Conservation (phyloP, 805 yeast species). For the Kodamaea restingae region DNA sequence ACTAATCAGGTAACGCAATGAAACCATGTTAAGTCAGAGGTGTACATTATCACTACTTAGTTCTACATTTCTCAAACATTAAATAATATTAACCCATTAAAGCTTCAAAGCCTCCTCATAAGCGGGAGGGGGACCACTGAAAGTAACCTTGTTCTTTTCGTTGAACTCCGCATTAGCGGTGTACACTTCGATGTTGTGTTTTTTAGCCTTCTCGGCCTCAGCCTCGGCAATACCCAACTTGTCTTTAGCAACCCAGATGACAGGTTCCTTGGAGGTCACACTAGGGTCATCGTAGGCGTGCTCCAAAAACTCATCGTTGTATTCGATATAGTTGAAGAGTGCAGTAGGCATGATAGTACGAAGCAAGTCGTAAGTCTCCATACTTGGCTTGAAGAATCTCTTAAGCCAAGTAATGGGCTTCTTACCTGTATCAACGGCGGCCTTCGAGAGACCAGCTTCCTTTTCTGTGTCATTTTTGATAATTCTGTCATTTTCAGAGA, state of each 20-base stretch:
- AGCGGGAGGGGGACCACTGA: constrained; percentile 67
- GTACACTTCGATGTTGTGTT: constrained; percentile 48
- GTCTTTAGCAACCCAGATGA: constrained; percentile 70
- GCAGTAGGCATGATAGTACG: constrained; percentile 43
- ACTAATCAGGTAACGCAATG: no score
- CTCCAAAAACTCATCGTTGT: constrained; percentile 37
- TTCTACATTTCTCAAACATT: no score
- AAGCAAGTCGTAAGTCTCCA: constrained; percentile 43
- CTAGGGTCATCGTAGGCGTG: constrained; percentile 55
- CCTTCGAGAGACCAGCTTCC: constrained; percentile 5
- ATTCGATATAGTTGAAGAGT: constrained; percentile 39
- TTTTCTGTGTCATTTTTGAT: not conserved
- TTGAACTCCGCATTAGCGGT: constrained; percentile 56
- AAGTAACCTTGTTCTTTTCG: constrained; percentile 52
- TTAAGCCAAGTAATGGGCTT: constrained; percentile 27
- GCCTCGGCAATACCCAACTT: constrained; percentile 60
- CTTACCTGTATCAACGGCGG: constrained; percentile 13
- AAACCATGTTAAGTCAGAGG: no score
- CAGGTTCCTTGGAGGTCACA: constrained; percentile 52
- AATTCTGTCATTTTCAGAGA: not conserved
- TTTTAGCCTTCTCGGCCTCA: constrained; percentile 54
- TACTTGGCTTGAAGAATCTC: constrained; percentile 46
- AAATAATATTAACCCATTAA: constrained; percentile 13
- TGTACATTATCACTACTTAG: no score
- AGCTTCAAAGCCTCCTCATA: constrained; percentile 49